Evolutionary conservation across 2,329 filamentous ascomycete species (phyloP), one percentile per base, ranked within the genome.

Genomic region (Nemania sp.): DNA sequence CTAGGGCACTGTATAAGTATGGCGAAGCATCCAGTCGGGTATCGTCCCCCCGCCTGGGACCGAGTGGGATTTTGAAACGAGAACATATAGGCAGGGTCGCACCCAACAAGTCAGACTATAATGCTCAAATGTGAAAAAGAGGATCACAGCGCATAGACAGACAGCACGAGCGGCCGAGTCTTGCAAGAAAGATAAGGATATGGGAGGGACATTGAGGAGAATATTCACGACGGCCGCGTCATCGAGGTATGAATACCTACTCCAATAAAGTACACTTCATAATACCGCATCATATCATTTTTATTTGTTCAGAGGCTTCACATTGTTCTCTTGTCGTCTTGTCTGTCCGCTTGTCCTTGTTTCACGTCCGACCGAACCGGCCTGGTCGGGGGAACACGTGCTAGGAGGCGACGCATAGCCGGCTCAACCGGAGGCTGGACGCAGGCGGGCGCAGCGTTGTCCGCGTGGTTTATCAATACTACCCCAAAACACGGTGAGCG

Each of bases 31-130:
- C 62, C 57, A 56, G 62, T 49, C 52, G 27, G 57, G 41, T 20
- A 54, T 58, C 22, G 45, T 26, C 43, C 22, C 35, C 24, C 35
- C 18, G 29, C 52, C 49, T 56, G 27, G 56, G 52, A 35, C 58
- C 26, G 35, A 20, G 51, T 43, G 56, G 38, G 51, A 53, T 64
- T 38, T n/a, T 38, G 45, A 56, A 64, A 64, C 49, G 18, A 64
- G 60, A 29, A 51, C 27, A 59, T 60, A 60, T 55, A 26, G 60
- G 52, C 13, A 52, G 18, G 20, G 24, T 51, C 20, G 32, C 60
- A 29, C 41, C 45, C 54, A 47, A n/a, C 26, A 43, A 22, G 38
- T 11, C 35, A 24, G 43, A 18, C 18, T 56, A 27, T 52, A 35
- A 54, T 18, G 26, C n/a, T 53, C 38, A 26, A 57, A 24, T 24